These are phyloP conservation scores for Phytophthora podocarpi DNA, from an alignment of 352 stramenopile species.

Conservation along the genomic window DNA sequence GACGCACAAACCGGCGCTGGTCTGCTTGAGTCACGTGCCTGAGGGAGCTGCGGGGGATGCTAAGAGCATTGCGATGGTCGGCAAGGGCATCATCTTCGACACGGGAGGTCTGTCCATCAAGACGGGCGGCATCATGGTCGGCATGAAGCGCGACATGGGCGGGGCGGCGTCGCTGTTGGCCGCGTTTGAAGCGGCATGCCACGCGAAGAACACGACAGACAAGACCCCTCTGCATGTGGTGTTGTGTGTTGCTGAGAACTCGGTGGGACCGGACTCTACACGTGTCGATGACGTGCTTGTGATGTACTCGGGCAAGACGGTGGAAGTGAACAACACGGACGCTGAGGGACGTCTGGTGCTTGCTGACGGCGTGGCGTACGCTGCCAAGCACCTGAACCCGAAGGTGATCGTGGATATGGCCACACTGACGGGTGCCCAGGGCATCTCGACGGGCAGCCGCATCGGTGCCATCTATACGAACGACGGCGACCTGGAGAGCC, in stretches of 20 bases:
- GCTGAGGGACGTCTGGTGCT: slow-evolving; percentile 95
- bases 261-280: slow-evolving; percentile 87
- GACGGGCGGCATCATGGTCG: slow-evolving; percentile 84
- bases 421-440: slow-evolving; percentile 95
- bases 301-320: slow-evolving; percentile 95
- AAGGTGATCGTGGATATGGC: slow-evolving; percentile 96
- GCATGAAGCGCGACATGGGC: slow-evolving; percentile 96
- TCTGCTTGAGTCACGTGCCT: slow-evolving; percentile 90
- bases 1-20: slow-evolving; percentile 85
- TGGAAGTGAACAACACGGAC: slow-evolving; percentile 98
- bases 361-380: slow-evolving; percentile 94
- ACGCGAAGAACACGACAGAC: slow-evolving; percentile 89
- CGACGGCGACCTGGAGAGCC: slow-evolving; percentile 84
- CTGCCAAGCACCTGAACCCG: slow-evolving; percentile 90
- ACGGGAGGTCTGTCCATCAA: slow-evolving; percentile 96
- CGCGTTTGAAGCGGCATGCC: slow-evolving; percentile 81
- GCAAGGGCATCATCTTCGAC: slow-evolving; percentile 98
- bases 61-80: slow-evolving; percentile 85
- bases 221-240: slow-evolving; percentile 88
- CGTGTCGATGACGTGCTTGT: slow-evolving; percentile 95
- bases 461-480: slow-evolving; percentile 94
- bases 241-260: slow-evolving; percentile 95
- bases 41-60: slow-evolving; percentile 21
- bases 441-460: slow-evolving; percentile 91
- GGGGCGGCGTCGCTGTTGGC: slow-evolving; percentile 70